Percentiles rank a stretch among this genome's conserved stretches.
Conservation (phyloP, 2,329 filamentous ascomycete genomes). For the Hirsutella thompsonii region DNA sequence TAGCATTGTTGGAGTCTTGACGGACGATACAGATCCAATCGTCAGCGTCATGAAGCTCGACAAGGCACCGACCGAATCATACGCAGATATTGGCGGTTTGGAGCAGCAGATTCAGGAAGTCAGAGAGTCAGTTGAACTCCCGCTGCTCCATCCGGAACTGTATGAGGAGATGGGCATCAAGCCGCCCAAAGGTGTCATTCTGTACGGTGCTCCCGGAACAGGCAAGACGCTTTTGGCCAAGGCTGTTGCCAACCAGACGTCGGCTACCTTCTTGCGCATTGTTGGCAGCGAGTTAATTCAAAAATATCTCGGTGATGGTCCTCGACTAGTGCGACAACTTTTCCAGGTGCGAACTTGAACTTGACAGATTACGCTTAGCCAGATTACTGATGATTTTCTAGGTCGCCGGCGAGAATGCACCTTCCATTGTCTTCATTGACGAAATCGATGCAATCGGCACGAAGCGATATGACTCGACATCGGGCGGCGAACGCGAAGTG, state of each 20-base stretch:
- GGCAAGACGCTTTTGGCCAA: slow-evolving; percentile 94
- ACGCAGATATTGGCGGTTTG: slow-evolving; percentile 94
- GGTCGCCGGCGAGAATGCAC: slow-evolving; percentile 90
- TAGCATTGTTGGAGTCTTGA: slow-evolving; percentile 92
- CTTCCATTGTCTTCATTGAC: slow-evolving; percentile 97
- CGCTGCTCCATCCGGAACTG: slow-evolving; percentile 85
- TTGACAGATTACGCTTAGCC: too few relatives aligned
- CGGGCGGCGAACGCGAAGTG: slow-evolving; percentile 91
- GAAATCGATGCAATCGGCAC: slow-evolving; percentile 99
- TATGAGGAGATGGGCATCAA: slow-evolving; percentile 99
- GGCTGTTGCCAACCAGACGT: slow-evolving; percentile 97
- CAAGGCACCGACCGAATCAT: slow-evolving; percentile 95
- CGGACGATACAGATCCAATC: slow-evolving; percentile 87
- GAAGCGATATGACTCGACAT: slow-evolving; percentile 96
- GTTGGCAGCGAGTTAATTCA: slow-evolving; percentile 96
- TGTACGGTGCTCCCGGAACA: slow-evolving; percentile 93
- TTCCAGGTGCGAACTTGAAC: slow-evolving; percentile 60
- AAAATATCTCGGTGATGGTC: slow-evolving; percentile 95
- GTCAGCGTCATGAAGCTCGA: slow-evolving; percentile 99
- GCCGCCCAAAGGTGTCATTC: slow-evolving; percentile 96
- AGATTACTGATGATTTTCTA: slow-evolving; percentile 25
- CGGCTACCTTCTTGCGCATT: slow-evolving; percentile 92
- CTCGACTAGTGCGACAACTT: slow-evolving; percentile 85
- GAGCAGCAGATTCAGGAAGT: slow-evolving; percentile 97
- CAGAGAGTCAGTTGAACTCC: slow-evolving; percentile 89